Conservation (phyloP, 2,329 filamentous ascomycete genomes). For the Alternaria ethzedia region DNA sequence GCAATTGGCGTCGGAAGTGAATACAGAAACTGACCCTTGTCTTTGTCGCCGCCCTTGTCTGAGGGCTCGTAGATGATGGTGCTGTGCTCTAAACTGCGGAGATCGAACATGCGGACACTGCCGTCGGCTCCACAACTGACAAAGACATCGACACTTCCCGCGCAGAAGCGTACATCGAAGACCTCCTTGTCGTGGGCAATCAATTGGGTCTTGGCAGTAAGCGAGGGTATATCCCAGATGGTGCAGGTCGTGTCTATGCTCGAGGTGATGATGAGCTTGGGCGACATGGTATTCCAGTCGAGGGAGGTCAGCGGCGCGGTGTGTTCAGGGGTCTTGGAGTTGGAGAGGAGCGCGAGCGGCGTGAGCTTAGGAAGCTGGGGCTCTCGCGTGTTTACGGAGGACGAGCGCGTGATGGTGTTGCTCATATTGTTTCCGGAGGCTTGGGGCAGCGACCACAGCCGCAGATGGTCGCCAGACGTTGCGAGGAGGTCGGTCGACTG, state of each 20-base stretch:
- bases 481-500: conserved; percentile 93
- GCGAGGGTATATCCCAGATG: conserved; percentile 98
- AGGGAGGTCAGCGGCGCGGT: conserved; percentile 94
- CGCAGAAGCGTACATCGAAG: conserved; percentile 97
- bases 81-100: conserved; percentile 94
- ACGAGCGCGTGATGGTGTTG: conserved; percentile 73
- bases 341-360: conserved; percentile 89
- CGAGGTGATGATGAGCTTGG: conserved; percentile 96
- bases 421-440: conserved; percentile 60
- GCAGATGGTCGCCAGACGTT: conserved; percentile 91
- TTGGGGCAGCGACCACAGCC: conserved; percentile 86
- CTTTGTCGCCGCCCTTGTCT: conserved; percentile 69
- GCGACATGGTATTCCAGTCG: conserved; percentile 97
- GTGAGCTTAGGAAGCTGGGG: conserved; percentile 80
- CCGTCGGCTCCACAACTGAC: conserved; percentile 97
- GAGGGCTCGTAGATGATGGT: conserved; percentile 99
- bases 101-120: conserved; percentile 97
- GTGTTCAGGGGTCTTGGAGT: conserved; percentile 98
- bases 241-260: conserved; percentile 99
- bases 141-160: conserved; percentile 97
- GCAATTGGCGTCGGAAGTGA: background rate
- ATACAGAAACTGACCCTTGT: conserved; percentile 47
- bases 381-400: conserved; percentile 64
- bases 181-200: conserved; percentile 99
- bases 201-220: conserved; percentile 96